Conservation (phyloP, 2,329 filamentous ascomycete genomes). For the Dactylonectria estremocensis region DNA sequence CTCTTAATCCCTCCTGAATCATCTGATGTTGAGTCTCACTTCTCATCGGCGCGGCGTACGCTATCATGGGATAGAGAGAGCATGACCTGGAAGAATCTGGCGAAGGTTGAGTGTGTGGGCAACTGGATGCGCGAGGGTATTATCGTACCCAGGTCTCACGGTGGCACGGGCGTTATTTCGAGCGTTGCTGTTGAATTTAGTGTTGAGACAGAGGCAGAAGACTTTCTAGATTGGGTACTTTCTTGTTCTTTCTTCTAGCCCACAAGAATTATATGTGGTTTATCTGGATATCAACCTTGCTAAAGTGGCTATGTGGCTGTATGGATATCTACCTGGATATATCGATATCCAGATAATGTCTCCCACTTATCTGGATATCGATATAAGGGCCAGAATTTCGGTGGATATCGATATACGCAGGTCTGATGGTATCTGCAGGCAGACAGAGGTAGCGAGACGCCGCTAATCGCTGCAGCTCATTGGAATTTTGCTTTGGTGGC, state of each 20-base stretch:
- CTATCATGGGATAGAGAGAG: constrained; percentile 11
- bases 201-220: too few species aligned
- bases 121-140: neutral
- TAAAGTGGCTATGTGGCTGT: neutral
- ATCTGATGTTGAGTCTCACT: constrained; percentile 8
- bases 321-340: neutral
- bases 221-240: neutral
- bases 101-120: constrained; percentile 8
- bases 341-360: neutral
- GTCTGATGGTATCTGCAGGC: too few species aligned
- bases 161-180: neutral
- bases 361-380: neutral
- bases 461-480: too few species aligned
- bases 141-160: neutral
- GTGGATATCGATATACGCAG: too few species aligned
- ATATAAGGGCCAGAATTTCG: neutral
- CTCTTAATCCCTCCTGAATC: constrained; percentile 5
- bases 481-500: too few species aligned
- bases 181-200: neutral
- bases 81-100: constrained; percentile 5
- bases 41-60: constrained; percentile 8
- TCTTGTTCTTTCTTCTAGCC: neutral
- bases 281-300: neutral
- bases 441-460: too few species aligned
- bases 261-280: neutral